Percentiles rank a stretch among this genome's conserved stretches.
phyloP scores from a whole-genome alignment of 495 filamentous ascomycete genomes.

The Tuber brumale region DNA sequence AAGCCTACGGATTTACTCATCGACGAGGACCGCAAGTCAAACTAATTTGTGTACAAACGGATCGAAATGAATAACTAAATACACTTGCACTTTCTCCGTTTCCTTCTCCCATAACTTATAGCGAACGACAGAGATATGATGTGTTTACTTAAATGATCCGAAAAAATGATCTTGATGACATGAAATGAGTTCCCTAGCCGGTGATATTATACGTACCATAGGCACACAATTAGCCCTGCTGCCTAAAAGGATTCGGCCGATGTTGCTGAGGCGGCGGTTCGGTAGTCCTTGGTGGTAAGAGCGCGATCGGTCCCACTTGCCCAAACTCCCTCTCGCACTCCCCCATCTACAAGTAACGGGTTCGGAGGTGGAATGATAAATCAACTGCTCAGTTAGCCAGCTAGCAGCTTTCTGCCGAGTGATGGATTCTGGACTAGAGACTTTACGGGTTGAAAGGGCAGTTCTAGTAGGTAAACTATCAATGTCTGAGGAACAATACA shows the following conservation, averaged over 20 bases:
- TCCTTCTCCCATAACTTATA: neutral
- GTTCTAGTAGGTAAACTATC: no score
- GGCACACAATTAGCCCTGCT: neutral
- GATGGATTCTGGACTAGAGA: no score
- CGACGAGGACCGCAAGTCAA: neutral
- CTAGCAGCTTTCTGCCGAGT: no score
- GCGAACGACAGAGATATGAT: neutral
- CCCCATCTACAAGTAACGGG: no score
- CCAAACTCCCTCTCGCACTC: neutral
- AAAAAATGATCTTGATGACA: neutral
- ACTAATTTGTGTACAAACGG: neutral
- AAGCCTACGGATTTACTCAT: conserved; percentile 3
- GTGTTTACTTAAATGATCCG: neutral
- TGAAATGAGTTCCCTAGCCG: neutral
- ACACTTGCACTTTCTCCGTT: neutral
- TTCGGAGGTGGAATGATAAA: no score
- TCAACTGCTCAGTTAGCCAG: no score
- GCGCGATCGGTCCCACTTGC: neutral
- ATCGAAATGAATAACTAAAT: neutral
- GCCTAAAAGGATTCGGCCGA: neutral
- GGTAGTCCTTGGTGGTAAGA: neutral
- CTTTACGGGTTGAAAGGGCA: no score
- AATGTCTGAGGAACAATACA: no score
- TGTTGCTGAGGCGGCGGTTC: neutral
- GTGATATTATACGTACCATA: neutral